phyloP scores from a whole-genome alignment of 768 basidiomycete genomes.

The Coprinopsis cinerea region DNA sequence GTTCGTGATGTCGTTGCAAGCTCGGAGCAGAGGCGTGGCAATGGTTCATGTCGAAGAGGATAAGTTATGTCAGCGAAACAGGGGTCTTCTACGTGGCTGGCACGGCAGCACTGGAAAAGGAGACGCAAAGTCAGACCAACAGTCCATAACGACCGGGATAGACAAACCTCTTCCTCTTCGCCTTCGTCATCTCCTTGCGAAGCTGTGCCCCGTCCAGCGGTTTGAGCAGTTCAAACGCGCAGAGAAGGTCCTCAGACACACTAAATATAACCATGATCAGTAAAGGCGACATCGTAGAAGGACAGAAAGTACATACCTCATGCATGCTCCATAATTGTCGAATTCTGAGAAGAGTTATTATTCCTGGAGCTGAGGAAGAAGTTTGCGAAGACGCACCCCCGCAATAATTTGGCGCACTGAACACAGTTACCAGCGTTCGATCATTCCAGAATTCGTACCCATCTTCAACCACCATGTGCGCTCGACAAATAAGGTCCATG shows the following conservation, averaged over 20 bases:
- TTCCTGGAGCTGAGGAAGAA: slow-evolving; percentile 9
- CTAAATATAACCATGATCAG: slow-evolving; percentile 31
- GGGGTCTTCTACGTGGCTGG: neutral
- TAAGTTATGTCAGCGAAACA: neutral
- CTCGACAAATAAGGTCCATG: slow-evolving; percentile 99
- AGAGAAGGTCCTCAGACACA: slow-evolving; percentile 94
- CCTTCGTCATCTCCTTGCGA: slow-evolving; percentile 98
- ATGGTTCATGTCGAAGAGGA: neutral
- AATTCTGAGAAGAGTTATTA: slow-evolving; percentile 53
- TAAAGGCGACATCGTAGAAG: slow-evolving; percentile 12
- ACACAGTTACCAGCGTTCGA: slow-evolving; percentile 95
- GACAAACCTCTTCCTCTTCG: slow-evolving; percentile 90
- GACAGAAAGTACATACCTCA: slow-evolving; percentile 54
- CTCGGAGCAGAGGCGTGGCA: too few species aligned
- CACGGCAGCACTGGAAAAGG: neutral
- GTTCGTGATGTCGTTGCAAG: neutral
- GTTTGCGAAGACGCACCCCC: slow-evolving; percentile 61
- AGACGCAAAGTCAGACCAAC: neutral
- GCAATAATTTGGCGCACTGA: slow-evolving; percentile 96
- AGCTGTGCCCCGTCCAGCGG: slow-evolving; percentile 91
- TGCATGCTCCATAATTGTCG: slow-evolving; percentile 92
- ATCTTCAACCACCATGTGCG: slow-evolving; percentile 99
- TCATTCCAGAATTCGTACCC: slow-evolving; percentile 99
- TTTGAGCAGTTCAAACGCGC: slow-evolving; percentile 96
- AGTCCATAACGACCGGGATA: neutral